Percentiles rank a stretch among this genome's conserved stretches.
Evolutionary conservation across 1,284 basidiomycete species (phyloP).

Genomic region (Trametes versicolor): DNA sequence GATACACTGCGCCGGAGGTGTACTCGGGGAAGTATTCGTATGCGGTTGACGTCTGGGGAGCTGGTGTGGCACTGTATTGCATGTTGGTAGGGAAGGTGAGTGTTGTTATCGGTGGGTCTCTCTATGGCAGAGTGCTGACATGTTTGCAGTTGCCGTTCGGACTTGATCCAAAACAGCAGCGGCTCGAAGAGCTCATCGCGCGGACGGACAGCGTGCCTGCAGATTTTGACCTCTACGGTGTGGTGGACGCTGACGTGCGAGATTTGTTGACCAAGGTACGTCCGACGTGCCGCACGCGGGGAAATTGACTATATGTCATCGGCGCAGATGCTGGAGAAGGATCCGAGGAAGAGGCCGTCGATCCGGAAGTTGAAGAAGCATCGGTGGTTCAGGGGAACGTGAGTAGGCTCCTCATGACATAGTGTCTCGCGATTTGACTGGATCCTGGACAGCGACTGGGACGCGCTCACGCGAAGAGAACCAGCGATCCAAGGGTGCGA

Average conservation of each 20-base stretch:
- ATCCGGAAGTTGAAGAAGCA: constrained; percentile 40
- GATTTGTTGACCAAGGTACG: constrained; percentile 35
- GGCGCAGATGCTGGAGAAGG: constrained; percentile 39
- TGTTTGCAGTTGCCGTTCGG: constrained; percentile 37
- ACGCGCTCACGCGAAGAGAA: constrained; percentile 16
- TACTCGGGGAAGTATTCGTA: constrained; percentile 56
- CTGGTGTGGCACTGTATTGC: constrained; percentile 69
- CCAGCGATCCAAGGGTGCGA: not conserved
- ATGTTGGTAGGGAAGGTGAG: constrained; percentile 58
- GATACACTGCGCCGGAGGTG: constrained; percentile 74
- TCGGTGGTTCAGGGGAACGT: constrained; percentile 38
- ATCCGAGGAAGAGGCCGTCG: constrained; percentile 35
- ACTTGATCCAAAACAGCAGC: constrained; percentile 28
- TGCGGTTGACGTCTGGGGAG: constrained; percentile 50
- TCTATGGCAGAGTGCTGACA: constrained; percentile 1
- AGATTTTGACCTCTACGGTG: constrained; percentile 24
- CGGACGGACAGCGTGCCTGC: constrained; percentile 26
- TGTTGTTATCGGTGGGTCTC: not conserved
- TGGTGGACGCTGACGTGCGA: constrained; percentile 26
- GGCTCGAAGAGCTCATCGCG: constrained; percentile 33
- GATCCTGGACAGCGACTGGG: constrained; percentile 26
- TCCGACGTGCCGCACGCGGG: not conserved
- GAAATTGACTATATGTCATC: not conserved
- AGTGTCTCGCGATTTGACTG: constrained; percentile 12
- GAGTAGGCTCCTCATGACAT: not conserved